These are phyloP conservation scores for Zoysia matrella DNA, from an alignment of 202 grass and related monocot genomes.

Conservation along the genomic window DNA sequence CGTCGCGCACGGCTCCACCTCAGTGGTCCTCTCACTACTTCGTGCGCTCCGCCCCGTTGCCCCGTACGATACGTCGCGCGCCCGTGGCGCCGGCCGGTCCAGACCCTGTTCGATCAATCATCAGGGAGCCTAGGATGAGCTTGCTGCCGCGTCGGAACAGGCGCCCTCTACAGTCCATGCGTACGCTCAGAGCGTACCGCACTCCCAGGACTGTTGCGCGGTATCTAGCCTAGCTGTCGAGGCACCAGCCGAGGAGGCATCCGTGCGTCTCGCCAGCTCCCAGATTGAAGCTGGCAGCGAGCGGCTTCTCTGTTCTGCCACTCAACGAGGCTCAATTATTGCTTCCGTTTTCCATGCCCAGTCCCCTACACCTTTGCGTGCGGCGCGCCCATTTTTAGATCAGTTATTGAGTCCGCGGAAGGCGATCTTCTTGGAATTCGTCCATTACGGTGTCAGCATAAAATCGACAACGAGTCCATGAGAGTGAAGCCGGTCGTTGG, in stretches of 20 bases:
- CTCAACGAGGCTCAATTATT: slow-evolving; percentile 27
- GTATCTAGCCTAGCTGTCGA: neutral
- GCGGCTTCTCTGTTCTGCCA: neutral
- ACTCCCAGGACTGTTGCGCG: neutral
- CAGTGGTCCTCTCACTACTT: neutral
- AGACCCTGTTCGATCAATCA: neutral
- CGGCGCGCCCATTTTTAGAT: neutral
- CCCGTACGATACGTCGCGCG: neutral
- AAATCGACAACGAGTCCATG: neutral
- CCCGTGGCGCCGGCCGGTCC: too few relatives aligned
- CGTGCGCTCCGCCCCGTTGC: neutral
- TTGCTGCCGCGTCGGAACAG: neutral
- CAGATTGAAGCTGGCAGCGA: neutral
- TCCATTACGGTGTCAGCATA: neutral
- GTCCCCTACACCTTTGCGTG: neutral
- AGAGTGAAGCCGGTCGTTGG: slow-evolving; percentile 11
- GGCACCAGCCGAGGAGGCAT: neutral
- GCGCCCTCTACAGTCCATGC: neutral
- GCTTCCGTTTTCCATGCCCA: neutral
- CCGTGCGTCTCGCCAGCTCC: neutral
- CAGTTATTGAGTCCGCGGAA: slow-evolving; percentile 23
- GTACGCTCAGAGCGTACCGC: slow-evolving; percentile 5
- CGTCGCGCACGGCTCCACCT: neutral
- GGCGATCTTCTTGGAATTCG: slow-evolving; percentile 10
- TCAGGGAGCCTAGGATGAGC: neutral